Evolutionary conservation across 164 flowering plant genomes (phyloP), one percentile per base, ranked within the genome.

Genomic region (Vitis labrusca): DNA sequence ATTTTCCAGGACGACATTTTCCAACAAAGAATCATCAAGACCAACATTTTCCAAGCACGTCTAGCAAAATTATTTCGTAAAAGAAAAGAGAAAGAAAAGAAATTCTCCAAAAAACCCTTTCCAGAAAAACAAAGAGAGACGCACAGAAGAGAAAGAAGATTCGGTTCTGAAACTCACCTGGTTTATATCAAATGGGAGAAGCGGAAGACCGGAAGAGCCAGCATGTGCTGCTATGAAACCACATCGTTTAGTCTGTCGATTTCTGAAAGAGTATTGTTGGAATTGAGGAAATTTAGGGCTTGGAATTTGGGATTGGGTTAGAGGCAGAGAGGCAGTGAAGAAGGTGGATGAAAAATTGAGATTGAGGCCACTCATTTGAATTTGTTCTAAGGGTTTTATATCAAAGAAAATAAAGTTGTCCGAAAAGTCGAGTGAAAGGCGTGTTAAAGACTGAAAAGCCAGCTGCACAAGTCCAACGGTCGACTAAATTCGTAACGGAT

Each of bases 111-210:
- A 19, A 19, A 11, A 52, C 55, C 12, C 12, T 5, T 11, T 11
- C 12, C 55, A 52, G 55, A 37, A 37, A 37, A 6, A 3, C 44
- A 37, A 32, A 32, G 44, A 37, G 44, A 37, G 0, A 2, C 44
- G 44, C 2, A 37, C 44, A 0, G 6, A 3, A 37, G 5, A 37
- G 44, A 37, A 37, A 37, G 44, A 37, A 37, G 44, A 37, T 0
- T 3, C 44, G 44, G 44, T 37, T 37, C 44, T 37, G 13, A 63
- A 48, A 29, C 9, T 48, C 27, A 65, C 68, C 68, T 65, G 58
- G 56, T 13, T 67, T 14, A 11, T n/a, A 57, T 67, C 50, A 57
- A 67, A 67, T 27, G 70, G 70, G 8, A 67, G 70, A 12, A 67
- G 70, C 7, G 70, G 62, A 44, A 67, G 70, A 29, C 56, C 61